Base-by-base conservation (phyloP, 371 early-diverging fungal species). In the Lichtheimia ornata region DNA sequence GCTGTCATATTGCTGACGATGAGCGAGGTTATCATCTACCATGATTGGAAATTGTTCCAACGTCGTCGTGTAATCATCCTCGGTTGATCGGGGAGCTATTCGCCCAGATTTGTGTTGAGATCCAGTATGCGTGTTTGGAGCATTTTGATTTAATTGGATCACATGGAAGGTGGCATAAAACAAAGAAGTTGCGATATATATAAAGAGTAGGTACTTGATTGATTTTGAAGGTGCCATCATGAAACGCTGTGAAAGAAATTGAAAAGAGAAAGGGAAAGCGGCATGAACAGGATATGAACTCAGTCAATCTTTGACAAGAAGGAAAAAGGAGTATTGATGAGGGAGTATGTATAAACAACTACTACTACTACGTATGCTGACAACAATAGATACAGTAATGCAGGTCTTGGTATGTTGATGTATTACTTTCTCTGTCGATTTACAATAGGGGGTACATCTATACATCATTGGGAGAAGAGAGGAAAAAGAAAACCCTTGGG, bases 121-220 rank as follows among this genome's bases (percentile, higher is more conserved):
- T 11, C 18, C 49, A 43, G 27, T 20, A 9, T 28, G 28, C 7
- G 35, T 35, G 11, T 2, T 35, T 35, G 42, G 53, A 30, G 18
- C 25, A 17, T 25, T 28, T 4, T 57, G 62, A 25, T 17, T 42
- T 15, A 51, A n/a, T 5, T 57, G 51, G 18, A 61, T 44, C 22
- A 55, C 44, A 35, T 57, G 50, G n/a, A 50, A 54, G 14, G 63
- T 52, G n/a, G 59, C 57, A 54, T 56, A 64, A 24, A 64, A 40
- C 2, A 58, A 40, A 15, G 64, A 64, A 2, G 28, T 35, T 24
- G 56, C 27, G 4, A 53, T 43, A 30, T 64, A 64, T 18, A 51
- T 45, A 12, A 52, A 58, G 4, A 64, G 17, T 14, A 52, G 22
- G 24, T 53, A 64, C 24, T 49, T 50, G 27, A 47, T 27, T 2